A percentile compares a stretch with the other conserved stretches of the same genome.
Conservation (phyloP, 305 asterid species). For the Fraxinus nigra region DNA sequence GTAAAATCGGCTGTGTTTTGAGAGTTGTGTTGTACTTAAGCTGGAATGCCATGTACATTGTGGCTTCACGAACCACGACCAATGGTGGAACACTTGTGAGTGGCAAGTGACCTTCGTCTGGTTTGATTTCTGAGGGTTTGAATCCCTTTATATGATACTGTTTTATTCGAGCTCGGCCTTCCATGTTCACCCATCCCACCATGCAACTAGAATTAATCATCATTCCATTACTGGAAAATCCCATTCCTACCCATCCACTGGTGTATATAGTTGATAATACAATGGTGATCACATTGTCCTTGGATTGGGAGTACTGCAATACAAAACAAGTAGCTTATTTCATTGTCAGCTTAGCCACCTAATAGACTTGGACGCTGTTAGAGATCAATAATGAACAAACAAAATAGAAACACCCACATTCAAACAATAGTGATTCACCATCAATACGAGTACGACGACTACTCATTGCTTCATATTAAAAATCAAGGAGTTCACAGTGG, state of each 20-base stretch:
- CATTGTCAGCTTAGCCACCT: background rate
- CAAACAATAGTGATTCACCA: background rate
- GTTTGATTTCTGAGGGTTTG: constrained; percentile 60
- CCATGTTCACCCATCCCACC: constrained; percentile 75
- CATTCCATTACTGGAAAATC: constrained; percentile 74
- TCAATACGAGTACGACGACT: background rate
- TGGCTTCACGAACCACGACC: constrained; percentile 56
- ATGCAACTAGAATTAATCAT: constrained; percentile 90
- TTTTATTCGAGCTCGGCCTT: constrained; percentile 67
- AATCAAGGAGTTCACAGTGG: background rate
- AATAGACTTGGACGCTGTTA: background rate
- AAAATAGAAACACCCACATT: background rate
- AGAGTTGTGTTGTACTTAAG: constrained; percentile 53
- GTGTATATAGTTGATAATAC: constrained; percentile 75
- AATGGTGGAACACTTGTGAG: constrained; percentile 70
- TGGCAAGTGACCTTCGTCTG: constrained; percentile 74
- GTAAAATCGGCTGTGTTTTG: constrained; percentile 61
- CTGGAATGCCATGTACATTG: constrained; percentile 81
- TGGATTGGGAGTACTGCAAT: constrained; percentile 69
- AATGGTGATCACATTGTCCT: constrained; percentile 57
- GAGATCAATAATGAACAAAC: background rate
- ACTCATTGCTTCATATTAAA: background rate
- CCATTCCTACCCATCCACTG: constrained; percentile 92
- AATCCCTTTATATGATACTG: constrained; percentile 68
- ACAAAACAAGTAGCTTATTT: background rate